These are phyloP conservation scores for Penicillium parvum DNA, from an alignment of 495 filamentous ascomycete genomes.

Conservation along the genomic window DNA sequence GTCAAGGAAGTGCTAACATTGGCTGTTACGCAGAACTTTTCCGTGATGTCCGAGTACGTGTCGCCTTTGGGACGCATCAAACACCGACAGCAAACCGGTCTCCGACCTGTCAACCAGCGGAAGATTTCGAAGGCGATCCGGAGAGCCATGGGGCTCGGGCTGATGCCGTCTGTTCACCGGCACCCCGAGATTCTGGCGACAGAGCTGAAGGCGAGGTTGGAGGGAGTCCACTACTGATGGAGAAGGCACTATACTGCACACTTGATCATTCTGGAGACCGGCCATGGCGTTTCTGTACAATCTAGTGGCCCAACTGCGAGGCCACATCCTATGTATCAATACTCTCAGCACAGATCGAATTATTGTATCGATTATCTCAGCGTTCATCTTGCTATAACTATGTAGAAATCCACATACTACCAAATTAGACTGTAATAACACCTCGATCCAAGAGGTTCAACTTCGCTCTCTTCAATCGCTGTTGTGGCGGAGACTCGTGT, in stretches of 20 bases:
- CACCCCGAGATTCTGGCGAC: conserved; percentile 80
- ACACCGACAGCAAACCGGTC: conserved; percentile 65
- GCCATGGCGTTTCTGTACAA: conserved; percentile 18
- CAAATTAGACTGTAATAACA: no score
- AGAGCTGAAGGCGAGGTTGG: conserved; percentile 30
- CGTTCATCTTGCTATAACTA: background rate
- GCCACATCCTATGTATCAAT: conserved; percentile 24
- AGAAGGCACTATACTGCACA: background rate
- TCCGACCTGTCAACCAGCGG: conserved; percentile 85
- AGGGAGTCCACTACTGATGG: conserved; percentile 14
- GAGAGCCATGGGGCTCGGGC: conserved; percentile 78
- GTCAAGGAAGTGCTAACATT: conserved; percentile 8
- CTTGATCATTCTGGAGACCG: background rate
- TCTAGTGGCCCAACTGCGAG: conserved; percentile 4
- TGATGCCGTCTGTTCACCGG: conserved; percentile 87
- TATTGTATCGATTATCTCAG: conserved; percentile 4
- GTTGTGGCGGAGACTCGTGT: no score
- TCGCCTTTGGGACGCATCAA: conserved; percentile 82
- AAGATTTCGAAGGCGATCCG: conserved; percentile 89
- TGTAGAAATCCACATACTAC: no score
- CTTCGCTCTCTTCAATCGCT: no score
- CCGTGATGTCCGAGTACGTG: conserved; percentile 85
- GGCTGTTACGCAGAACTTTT: conserved; percentile 67
- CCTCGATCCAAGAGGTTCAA: no score
- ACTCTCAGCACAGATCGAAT: conserved; percentile 21